Evolutionary conservation across 495 filamentous ascomycete species (phyloP).

Genomic region (Aspergillus incahuasiensis): DNA sequence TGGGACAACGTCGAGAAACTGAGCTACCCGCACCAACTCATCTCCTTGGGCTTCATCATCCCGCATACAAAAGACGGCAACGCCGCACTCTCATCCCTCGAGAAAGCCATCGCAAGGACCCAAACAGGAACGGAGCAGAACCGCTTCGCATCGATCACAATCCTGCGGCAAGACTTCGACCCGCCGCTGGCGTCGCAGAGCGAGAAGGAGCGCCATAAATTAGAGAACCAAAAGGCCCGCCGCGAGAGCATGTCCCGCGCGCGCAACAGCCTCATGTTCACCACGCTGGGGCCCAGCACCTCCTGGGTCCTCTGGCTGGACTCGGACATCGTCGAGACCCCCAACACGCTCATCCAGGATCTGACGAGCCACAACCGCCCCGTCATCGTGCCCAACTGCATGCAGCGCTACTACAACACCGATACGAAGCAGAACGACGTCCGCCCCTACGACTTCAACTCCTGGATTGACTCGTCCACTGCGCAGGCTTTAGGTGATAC

Average conservation of each 20-base stretch:
- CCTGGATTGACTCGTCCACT: conserved; percentile 81
- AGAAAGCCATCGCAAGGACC: conserved; percentile 77
- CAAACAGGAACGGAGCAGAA: conserved; percentile 73
- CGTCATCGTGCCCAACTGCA: conserved; percentile 92
- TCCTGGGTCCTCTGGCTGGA: conserved; percentile 98
- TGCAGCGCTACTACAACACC: conserved; percentile 76
- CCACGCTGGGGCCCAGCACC: conserved; percentile 89
- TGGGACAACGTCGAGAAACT: conserved; percentile 91
- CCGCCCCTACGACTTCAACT: conserved; percentile 94
- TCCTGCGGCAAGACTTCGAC: conserved; percentile 93
- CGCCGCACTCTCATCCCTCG: conserved; percentile 70
- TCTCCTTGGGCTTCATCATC: conserved; percentile 93
- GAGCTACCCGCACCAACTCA: conserved; percentile 85
- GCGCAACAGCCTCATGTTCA: conserved; percentile 90
- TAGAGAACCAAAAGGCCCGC: conserved; percentile 79
- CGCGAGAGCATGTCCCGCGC: conserved; percentile 89
- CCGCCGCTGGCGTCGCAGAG: conserved; percentile 72
- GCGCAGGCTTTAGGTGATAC: conserved; percentile 68
- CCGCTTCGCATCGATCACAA: conserved; percentile 87
- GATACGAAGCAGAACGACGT: conserved; percentile 64
- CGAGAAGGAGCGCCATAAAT: conserved; percentile 85
- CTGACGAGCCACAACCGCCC: conserved; percentile 80
- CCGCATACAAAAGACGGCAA: conserved; percentile 89
- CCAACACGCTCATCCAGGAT: conserved; percentile 82
- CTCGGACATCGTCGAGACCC: conserved; percentile 86